Base-by-base conservation (phyloP, 768 basidiomycete species). In the Phanerodontia chrysosporium region DNA sequence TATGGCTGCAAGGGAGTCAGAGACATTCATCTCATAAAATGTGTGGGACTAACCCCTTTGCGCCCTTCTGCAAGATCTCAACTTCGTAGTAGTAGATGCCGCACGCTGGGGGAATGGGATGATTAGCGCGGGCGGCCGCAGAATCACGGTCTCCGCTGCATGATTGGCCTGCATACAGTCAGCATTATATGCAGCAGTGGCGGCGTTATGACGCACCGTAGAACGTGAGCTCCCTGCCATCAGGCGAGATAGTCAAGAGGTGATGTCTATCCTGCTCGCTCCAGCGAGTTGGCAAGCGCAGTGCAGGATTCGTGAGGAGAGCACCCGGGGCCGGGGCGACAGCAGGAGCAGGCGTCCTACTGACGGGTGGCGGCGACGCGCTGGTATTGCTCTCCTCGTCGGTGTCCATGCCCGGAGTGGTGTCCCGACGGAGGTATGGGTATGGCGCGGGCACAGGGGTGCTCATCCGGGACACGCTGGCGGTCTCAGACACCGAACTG, bases 21-120 rank as follows among this genome's bases (percentile, higher is more conserved):
- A 60, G 69, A 29, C 69, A 60, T 61, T 60, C 64, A 57, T 64
- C 52, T 36, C 12, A 35, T 27, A 58, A 14, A 18, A 36, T 45
- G 28, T 16, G 25, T 48, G 45, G 57, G 30, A 73, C 83, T 69
- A 65, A 88, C 93, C 91, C 93, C 71, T 89, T 90, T 45, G 82
- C 77, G 12, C 90, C 89, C 67, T 90, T 90, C 69, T 89, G 85
- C 6, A 89, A 69, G 48, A 98, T 84, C 65, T 90, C 84, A 5
- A 94, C 85, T 75, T 99, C 96, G 69, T 88, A 99, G 72, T 98
- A 99, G 69, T 92, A 96, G 56, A 98, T 85, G 24, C 95, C 97
- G 65, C 90, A 90, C 12, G 88, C 86, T 0, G 87, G 78, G 1
- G 95, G 95, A 49, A 96, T 88, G 0, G 88, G 83, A 63, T 84